These are phyloP conservation scores for Massariosphaeria phaeospora DNA, from an alignment of 495 filamentous ascomycete genomes.

Conservation along the genomic window DNA sequence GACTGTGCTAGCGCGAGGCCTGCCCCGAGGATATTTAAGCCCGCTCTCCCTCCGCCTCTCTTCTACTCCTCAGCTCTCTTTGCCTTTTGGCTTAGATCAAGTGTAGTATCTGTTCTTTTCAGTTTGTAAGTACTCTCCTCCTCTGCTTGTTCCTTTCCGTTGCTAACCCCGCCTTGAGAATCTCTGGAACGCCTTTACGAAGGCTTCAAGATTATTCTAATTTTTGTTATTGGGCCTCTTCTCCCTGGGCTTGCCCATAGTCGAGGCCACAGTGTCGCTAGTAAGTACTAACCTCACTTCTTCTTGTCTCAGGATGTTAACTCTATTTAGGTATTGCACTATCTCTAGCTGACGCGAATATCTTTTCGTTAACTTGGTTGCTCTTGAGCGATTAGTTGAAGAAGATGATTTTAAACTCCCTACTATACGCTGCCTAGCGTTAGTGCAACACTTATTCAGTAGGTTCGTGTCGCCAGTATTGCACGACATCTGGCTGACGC, in stretches of 20 bases:
- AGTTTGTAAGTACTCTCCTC: background rate
- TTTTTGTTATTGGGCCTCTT: background rate
- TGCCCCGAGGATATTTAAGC: too few species aligned
- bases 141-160: background rate
- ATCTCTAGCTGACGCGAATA: too few species aligned
- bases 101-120: too few species aligned
- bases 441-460: too few species aligned
- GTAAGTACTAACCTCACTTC: background rate
- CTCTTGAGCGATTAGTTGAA: background rate
- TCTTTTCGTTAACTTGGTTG: background rate
- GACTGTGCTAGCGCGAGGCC: too few species aligned
- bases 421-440: too few species aligned
- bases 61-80: background rate
- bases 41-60: background rate
- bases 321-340: background rate
- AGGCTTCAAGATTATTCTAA: conserved; percentile 77
- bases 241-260: background rate
- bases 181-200: too few species aligned
- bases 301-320: background rate
- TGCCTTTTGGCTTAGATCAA: conserved; percentile 40
- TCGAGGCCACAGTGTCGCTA: background rate
- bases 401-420: conserved; percentile 8
- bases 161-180: too few species aligned
- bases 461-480: too few species aligned
- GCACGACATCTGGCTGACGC: too few species aligned